Evolutionary conservation across 352 stramenopile genomes (phyloP).

Genomic region (Ochromonadaceae sp.): DNA sequence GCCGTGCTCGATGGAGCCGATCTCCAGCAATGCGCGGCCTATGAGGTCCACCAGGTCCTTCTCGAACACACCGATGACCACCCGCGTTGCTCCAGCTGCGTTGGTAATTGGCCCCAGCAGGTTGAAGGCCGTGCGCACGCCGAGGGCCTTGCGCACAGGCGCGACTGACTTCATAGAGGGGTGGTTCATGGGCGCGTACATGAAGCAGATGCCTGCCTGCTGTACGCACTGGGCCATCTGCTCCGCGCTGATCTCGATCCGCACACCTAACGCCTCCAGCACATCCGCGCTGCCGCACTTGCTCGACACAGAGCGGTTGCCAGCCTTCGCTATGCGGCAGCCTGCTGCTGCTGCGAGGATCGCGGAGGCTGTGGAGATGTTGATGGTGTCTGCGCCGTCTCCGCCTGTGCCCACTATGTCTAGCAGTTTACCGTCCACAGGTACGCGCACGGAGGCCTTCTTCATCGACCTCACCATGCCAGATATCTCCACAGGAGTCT

Average conservation of each 20-base stretch:
- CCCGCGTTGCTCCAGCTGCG: conserved; percentile 72
- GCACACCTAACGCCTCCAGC: conserved; percentile 83
- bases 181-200: conserved; percentile 42
- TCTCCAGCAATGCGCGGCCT: conserved; percentile 42
- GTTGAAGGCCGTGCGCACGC: conserved; percentile 92
- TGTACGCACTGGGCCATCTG: conserved; percentile 78
- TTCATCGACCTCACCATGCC: conserved; percentile 92
- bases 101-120: conserved; percentile 95
- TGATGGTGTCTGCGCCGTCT: conserved; percentile 94
- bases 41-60: conserved; percentile 32
- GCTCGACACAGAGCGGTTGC: conserved; percentile 87
- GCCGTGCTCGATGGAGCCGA: conserved; percentile 85
- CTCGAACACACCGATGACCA: conserved; percentile 97
- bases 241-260: conserved; percentile 71
- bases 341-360: conserved; percentile 84
- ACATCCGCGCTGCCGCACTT: conserved; percentile 88
- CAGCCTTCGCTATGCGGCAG: conserved; percentile 74
- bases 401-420: conserved; percentile 97
- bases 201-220: conserved; percentile 82
- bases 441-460: conserved; percentile 62
- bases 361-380: conserved; percentile 85
- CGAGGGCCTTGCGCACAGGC: conserved; percentile 84
- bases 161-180: conserved; percentile 37
- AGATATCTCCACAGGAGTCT: conserved; percentile 81
- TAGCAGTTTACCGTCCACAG: conserved; percentile 57